A percentile compares a stretch with the other conserved stretches of the same genome.
Evolutionary conservation across 139 green algal species (phyloP).

Genomic region (Chlamydomonas asymmetrica): DNA sequence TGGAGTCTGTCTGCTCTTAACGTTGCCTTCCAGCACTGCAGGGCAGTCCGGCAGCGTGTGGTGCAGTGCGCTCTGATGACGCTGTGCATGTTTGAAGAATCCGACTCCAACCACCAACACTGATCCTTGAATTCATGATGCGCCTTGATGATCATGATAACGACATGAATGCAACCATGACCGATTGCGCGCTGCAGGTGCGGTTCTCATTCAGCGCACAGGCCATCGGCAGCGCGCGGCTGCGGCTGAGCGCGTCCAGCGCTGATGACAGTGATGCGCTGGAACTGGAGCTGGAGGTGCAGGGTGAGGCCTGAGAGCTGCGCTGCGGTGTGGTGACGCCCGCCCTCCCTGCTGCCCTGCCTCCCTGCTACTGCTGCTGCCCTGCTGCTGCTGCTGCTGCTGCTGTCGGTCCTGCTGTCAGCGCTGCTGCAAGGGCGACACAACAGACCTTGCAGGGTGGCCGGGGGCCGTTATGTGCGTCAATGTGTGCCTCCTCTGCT

Average conservation of each 20-base stretch:
- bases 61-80: not conserved
- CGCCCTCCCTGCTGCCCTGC: too few species aligned
- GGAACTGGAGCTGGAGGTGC: conserved; percentile 9
- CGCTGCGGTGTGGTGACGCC: not conserved
- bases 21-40: not conserved
- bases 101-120: not conserved
- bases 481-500: too few species aligned
- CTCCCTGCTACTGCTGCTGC: too few species aligned
- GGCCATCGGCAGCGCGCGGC: conserved; percentile 16
- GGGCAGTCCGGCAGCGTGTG: not conserved
- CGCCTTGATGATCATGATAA: not conserved
- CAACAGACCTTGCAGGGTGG: too few species aligned
- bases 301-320: not conserved
- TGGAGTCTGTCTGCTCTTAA: not conserved
- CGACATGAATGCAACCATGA: not conserved
- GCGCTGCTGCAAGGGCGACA: too few species aligned
- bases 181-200: conserved; percentile 19
- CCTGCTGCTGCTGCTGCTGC: too few species aligned
- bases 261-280: not conserved
- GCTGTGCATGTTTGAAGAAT: not conserved
- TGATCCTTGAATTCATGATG: not conserved
- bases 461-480: too few species aligned
- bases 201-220: conserved; percentile 43
- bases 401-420: too few species aligned
- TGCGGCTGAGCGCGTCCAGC: conserved; percentile 24